A percentile compares a stretch with the other conserved stretches of the same genome.
phyloP scores from a whole-genome alignment of 2,329 filamentous ascomycete genomes.

The Epicoccum sorghinum region DNA sequence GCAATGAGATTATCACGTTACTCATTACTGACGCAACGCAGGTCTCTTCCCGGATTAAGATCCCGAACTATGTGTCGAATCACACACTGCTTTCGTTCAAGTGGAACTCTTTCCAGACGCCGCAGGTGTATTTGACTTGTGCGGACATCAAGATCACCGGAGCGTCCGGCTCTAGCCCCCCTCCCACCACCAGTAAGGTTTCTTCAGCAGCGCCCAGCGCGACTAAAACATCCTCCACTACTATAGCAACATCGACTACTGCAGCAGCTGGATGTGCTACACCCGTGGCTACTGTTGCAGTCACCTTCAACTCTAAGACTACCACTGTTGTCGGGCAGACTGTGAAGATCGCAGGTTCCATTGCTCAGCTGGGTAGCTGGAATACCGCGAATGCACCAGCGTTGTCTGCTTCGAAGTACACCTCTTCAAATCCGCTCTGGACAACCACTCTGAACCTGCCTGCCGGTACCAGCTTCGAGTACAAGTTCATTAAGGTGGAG shows the following conservation, averaged over 20 bases:
- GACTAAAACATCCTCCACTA: slow-evolving; percentile 17
- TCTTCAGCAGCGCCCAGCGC: slow-evolving; percentile 17
- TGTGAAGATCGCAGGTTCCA: slow-evolving; percentile 54
- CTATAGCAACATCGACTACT: slow-evolving; percentile 7
- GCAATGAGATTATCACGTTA: too few species aligned
- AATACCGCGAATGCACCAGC: slow-evolving; percentile 48
- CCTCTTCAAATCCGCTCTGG: slow-evolving; percentile 54
- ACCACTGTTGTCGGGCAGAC: slow-evolving; percentile 58
- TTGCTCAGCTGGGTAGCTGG: slow-evolving; percentile 54
- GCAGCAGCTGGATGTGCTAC: slow-evolving; percentile 30
- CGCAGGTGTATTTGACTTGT: slow-evolving; percentile 41
- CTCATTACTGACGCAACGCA: neutral
- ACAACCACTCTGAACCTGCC: slow-evolving; percentile 48
- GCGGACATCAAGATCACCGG: slow-evolving; percentile 41
- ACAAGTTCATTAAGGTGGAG: slow-evolving; percentile 55
- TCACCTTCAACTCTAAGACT: slow-evolving; percentile 56
- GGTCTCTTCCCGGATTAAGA: slow-evolving; percentile 37
- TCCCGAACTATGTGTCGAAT: slow-evolving; percentile 40
- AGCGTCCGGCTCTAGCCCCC: slow-evolving; percentile 16
- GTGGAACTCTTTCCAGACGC: slow-evolving; percentile 45
- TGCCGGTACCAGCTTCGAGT: slow-evolving; percentile 52
- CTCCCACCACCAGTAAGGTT: slow-evolving; percentile 24
- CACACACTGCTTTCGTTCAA: slow-evolving; percentile 41
- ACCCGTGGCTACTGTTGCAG: slow-evolving; percentile 35
- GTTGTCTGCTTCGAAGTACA: slow-evolving; percentile 53